Percentiles rank a stretch among this genome's conserved stretches.
phyloP scores from a whole-genome alignment of 768 basidiomycete genomes.

The Termitomyces sp. region DNA sequence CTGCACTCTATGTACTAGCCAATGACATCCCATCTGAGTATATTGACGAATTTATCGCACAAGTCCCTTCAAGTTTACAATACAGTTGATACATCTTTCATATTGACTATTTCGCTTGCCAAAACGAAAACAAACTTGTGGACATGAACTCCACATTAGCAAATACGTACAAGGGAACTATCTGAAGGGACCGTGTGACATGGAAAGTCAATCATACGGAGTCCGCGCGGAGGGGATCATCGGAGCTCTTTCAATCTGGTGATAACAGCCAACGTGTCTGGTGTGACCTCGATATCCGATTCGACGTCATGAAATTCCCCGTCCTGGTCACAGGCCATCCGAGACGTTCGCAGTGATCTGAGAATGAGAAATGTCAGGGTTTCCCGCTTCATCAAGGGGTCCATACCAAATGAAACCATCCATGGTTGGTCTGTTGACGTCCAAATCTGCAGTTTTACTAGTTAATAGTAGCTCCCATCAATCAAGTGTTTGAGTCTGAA shows the following conservation, averaged over 20 bases:
- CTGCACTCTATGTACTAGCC: too few relatives aligned
- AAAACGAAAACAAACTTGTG: neutral
- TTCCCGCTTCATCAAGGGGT: neutral
- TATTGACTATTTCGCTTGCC: neutral
- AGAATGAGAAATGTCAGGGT: neutral
- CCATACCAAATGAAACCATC: neutral
- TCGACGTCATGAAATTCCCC: neutral
- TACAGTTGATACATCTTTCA: neutral
- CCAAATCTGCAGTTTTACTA: neutral
- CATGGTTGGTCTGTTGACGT: neutral
- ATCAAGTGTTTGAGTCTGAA: neutral
- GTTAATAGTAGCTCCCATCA: neutral
- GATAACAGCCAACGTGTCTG: neutral
- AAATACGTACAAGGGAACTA: neutral
- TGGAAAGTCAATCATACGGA: slow-evolving; percentile 5
- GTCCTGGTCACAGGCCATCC: neutral
- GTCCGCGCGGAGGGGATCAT: slow-evolving; percentile 6
- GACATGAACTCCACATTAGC: neutral
- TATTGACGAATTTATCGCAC: neutral
- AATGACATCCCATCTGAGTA: neutral
- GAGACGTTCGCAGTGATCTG: too few relatives aligned
- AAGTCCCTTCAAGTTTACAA: neutral
- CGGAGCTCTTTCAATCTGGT: neutral
- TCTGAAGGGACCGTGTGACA: neutral
- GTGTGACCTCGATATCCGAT: neutral